Percentiles rank a stretch among this genome's conserved stretches.
These are phyloP conservation scores for Priceomyces medius DNA, from an alignment of 805 yeast species.

Conservation along the genomic window DNA sequence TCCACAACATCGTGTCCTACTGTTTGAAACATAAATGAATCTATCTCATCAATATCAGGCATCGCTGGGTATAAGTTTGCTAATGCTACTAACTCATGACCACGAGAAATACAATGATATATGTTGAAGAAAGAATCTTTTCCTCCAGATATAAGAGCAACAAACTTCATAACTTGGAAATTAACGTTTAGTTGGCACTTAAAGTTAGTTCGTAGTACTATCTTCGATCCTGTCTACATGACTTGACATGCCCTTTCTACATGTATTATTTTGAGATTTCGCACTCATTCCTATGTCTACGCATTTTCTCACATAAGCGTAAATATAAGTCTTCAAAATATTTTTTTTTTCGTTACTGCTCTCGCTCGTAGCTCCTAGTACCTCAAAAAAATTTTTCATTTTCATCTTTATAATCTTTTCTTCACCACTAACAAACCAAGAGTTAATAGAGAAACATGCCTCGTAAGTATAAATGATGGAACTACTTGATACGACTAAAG, in stretches of 20 bases:
- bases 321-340: neutral
- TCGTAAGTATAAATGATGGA: slow-evolving; percentile 46
- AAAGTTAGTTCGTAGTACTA: too few species aligned
- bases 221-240: neutral
- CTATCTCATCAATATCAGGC: slow-evolving; percentile 58
- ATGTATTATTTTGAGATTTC: too few species aligned
- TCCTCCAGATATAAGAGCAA: slow-evolving; percentile 92
- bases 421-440: slow-evolving; percentile 11
- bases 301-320: neutral
- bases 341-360: neutral
- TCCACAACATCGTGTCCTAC: slow-evolving; percentile 85
- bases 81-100: slow-evolving; percentile 81
- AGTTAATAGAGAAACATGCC: slow-evolving; percentile 48
- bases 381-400: slow-evolving; percentile 1
- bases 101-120: slow-evolving; percentile 77
- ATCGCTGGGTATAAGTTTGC: slow-evolving; percentile 66
- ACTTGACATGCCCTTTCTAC: too few species aligned
- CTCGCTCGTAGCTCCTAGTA: neutral
- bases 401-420: slow-evolving; percentile 10
- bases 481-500: neutral
- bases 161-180: slow-evolving; percentile 76
- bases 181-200: too few species aligned
- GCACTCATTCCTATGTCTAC: neutral
- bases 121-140: slow-evolving; percentile 93
- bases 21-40: slow-evolving; percentile 96